phyloP scores from a whole-genome alignment of 2,329 filamentous ascomycete species.

The Stagonosporopsis cucurbitacearum region DNA sequence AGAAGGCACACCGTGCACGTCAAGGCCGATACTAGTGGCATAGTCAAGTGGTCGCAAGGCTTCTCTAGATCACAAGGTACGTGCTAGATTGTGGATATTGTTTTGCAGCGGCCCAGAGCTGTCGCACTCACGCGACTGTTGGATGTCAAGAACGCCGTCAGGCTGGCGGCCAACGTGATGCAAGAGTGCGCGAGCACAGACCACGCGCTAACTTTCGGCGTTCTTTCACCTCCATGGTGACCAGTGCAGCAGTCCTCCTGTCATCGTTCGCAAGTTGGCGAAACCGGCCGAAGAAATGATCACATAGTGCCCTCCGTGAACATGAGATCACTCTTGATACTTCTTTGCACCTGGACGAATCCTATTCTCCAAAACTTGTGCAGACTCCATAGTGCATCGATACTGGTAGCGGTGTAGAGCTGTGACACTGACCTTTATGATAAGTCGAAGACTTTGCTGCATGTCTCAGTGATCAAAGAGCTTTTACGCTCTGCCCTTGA shows the following conservation, averaged over 20 bases:
- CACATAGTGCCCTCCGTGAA: too few species aligned
- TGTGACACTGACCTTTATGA: neutral
- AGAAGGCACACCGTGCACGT: neutral
- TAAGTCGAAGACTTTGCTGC: neutral
- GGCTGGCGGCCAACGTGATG: conserved; percentile 8
- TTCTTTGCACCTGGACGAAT: neutral
- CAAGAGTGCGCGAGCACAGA: conserved; percentile 1
- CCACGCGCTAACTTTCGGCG: neutral
- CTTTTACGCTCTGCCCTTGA: neutral
- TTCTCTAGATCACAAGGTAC: neutral
- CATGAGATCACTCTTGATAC: too few species aligned
- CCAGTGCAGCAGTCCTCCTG: neutral
- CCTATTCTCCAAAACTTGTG: too few species aligned
- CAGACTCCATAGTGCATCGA: too few species aligned
- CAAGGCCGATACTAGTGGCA: neutral
- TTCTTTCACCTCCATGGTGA: conserved; percentile 1
- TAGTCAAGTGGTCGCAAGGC: neutral
- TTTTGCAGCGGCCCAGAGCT: neutral
- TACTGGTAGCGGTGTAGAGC: neutral
- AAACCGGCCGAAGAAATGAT: neutral
- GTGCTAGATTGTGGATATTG: neutral
- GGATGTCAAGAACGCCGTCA: neutral
- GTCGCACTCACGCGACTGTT: conserved; percentile 2
- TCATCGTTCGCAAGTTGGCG: neutral
- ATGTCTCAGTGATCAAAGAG: neutral